Evolutionary conservation across 192 early-diverging fungal genomes (phyloP).

Genomic region (Lunasporangiospora selenospora): DNA sequence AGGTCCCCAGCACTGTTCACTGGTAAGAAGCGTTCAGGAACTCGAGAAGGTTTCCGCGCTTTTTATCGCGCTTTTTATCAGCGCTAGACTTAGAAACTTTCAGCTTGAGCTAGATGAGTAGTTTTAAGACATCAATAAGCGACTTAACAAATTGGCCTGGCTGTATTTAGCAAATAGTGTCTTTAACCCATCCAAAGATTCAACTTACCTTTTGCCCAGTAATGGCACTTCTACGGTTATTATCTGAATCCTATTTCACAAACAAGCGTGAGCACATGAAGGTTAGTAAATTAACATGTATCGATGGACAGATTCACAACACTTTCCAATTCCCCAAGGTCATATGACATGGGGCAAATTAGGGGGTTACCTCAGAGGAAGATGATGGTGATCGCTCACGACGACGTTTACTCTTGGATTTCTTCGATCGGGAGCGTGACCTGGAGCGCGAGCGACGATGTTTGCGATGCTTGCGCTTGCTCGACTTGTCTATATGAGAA

Average conservation of each 20-base stretch:
- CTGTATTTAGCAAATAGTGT: background rate
- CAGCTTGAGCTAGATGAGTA: conserved; percentile 35
- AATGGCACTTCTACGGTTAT: conserved; percentile 27
- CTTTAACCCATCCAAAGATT: background rate
- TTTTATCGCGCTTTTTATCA: conserved; percentile 46
- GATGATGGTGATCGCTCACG: conserved; percentile 23
- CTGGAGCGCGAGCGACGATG: conserved; percentile 4
- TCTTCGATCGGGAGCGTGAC: conserved; percentile 23
- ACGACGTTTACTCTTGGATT: conserved; percentile 35
- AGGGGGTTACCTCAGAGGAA: conserved; percentile 10
- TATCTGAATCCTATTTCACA: conserved; percentile 26
- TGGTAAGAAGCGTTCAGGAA: conserved; percentile 40
- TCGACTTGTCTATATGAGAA: conserved; percentile 12
- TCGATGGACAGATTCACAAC: too few species aligned
- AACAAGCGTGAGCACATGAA: too few species aligned
- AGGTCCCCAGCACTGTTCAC: too few species aligned
- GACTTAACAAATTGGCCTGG: background rate
- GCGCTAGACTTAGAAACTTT: conserved; percentile 38
- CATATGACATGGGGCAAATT: too few species aligned
- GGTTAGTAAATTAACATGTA: too few species aligned
- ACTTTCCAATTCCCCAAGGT: too few species aligned
- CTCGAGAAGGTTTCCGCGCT: conserved; percentile 36
- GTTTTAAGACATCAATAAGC: too few species aligned
- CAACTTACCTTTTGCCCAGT: conserved; percentile 30
- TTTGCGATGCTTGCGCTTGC: conserved; percentile 19